These are phyloP conservation scores for Cladosporium halotolerans DNA, from an alignment of 2,329 filamentous ascomycete species.

Conservation along the genomic window DNA sequence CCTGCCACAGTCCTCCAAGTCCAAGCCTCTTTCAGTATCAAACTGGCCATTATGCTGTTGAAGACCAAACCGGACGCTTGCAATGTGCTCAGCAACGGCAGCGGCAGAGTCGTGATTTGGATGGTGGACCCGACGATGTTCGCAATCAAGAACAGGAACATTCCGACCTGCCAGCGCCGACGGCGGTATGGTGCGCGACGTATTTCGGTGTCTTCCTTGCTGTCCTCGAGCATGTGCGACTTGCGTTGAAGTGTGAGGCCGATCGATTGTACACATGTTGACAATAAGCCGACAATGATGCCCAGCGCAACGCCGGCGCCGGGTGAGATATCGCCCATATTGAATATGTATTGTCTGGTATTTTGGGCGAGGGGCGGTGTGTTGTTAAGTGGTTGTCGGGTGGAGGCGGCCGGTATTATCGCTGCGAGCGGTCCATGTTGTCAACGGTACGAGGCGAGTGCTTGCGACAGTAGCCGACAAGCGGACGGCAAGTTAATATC, in stretches of 20 bases:
- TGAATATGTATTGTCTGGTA: neutral
- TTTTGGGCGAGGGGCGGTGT: neutral
- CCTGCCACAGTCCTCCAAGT: slow-evolving; percentile 88
- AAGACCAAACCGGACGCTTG: slow-evolving; percentile 96
- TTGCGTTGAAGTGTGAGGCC: slow-evolving; percentile 95
- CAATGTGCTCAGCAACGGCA: slow-evolving; percentile 89
- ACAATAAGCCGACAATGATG: slow-evolving; percentile 85
- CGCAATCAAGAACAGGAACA: slow-evolving; percentile 93
- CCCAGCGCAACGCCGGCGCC: slow-evolving; percentile 54
- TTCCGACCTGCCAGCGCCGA: slow-evolving; percentile 88
- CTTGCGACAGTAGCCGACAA: slow-evolving; percentile 1
- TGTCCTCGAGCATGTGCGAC: slow-evolving; percentile 95
- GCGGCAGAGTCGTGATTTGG: slow-evolving; percentile 90
- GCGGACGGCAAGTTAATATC: neutral
- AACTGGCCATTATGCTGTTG: slow-evolving; percentile 93
- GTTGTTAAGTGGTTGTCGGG: neutral
- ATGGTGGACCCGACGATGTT: slow-evolving; percentile 94
- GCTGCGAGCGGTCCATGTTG: slow-evolving; percentile 5
- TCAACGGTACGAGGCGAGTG: slow-evolving; percentile 1
- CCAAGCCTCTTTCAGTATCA: slow-evolving; percentile 89
- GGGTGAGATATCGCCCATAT: slow-evolving; percentile 16
- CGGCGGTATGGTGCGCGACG: slow-evolving; percentile 82
- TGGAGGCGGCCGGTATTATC: neutral
- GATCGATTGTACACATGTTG: slow-evolving; percentile 89
- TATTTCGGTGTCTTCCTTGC: slow-evolving; percentile 71